Base-by-base conservation (phyloP, 192 early-diverging fungal genomes). In the Coemansia sp. region DNA sequence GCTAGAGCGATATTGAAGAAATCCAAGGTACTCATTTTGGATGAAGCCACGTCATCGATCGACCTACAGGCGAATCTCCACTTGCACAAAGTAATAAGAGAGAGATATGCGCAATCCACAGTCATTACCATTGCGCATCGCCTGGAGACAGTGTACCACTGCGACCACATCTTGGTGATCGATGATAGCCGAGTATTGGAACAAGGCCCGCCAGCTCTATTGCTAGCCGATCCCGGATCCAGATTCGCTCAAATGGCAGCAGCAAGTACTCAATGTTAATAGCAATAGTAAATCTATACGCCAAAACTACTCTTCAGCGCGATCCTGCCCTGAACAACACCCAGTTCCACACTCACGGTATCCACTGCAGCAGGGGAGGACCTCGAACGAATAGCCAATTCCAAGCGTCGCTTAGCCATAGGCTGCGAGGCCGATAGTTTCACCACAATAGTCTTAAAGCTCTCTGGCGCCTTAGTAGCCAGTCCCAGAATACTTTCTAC, bases 111-210 rank as follows among this genome's bases (percentile, higher is more conserved):
- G 3, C 34, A 72, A 33, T 79, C 84, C 68, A 90, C 88, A 2
- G 82, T 90, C 8, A 60, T 90, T 8, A 87, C 85, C 20, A 88
- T 90, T 71, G 88, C 88, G 1, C 89, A 90, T 48, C 84, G 87
- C 48, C 63, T 87, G 37, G 74, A 76, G 9, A 55, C 69, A 3
- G 63, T 74, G 5, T 40, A 80, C 38, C 57, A 63, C 39, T 74
- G 74, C 48, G 50, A 81, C 56, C 8, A n/a, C 0, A 56, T 81
- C 6, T n/a, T 81, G 31, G 69, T 72, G 2, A 67, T 81, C 5
- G 13, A 48, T 8, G 65, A 65, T 11, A 76, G 82, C 11, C n/a
- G 20, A 3, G 37, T 81, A 2, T 72, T 69, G 28, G 73, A 81
- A n/a, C 9, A 10, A 7, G 73, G 73, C 0, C 3, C 59, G 0